Conservation (phyloP, 2,329 filamentous ascomycete genomes). For the Diplodia seriata region DNA sequence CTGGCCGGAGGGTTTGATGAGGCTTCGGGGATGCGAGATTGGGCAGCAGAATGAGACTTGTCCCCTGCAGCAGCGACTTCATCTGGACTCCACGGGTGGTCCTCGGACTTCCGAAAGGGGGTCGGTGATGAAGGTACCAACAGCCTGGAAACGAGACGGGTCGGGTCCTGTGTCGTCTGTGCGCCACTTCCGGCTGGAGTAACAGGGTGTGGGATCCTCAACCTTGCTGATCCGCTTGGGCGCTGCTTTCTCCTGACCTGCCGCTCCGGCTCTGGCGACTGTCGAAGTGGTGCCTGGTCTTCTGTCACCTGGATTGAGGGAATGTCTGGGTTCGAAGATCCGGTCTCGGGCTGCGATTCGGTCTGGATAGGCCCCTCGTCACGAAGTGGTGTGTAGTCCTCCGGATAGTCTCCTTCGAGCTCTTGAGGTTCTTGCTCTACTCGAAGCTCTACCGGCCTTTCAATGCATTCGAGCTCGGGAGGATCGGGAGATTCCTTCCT, state of each 20-base stretch:
- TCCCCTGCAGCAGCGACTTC: background rate
- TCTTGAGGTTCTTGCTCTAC: slow-evolving; percentile 5
- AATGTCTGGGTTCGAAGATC: background rate
- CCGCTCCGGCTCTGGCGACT: background rate
- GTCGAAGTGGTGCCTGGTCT: background rate
- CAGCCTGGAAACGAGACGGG: background rate
- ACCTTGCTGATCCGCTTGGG: background rate
- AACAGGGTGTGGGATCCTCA: background rate
- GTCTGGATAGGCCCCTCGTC: background rate
- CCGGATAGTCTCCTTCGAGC: slow-evolving; percentile 13
- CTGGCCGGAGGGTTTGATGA: background rate
- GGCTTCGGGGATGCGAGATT: background rate
- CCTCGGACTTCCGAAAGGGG: background rate
- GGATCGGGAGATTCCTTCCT: background rate
- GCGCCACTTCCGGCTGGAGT: slow-evolving; percentile 3
- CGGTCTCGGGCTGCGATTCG: background rate
- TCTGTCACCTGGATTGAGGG: background rate
- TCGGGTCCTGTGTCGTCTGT: background rate
- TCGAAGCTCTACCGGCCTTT: slow-evolving; percentile 1
- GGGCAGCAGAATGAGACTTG: background rate
- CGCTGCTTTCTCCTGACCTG: slow-evolving; percentile 2
- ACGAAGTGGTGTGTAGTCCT: background rate
- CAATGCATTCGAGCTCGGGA: slow-evolving; percentile 4
- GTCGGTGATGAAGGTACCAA: background rate
- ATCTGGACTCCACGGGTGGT: slow-evolving; percentile 3